These are phyloP conservation scores for Silene uniflora DNA, from an alignment of 148 eudicot genomes.

Conservation along the genomic window DNA sequence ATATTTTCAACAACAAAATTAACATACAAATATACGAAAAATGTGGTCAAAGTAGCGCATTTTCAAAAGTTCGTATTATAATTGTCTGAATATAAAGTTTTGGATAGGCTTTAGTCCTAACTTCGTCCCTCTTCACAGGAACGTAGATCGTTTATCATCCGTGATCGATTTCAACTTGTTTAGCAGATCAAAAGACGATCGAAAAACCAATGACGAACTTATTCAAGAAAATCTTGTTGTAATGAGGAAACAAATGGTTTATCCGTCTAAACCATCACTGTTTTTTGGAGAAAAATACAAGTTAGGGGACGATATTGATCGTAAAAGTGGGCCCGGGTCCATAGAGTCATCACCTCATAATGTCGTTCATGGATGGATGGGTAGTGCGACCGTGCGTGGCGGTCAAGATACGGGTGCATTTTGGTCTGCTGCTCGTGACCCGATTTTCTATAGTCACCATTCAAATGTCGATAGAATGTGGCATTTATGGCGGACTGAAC, in stretches of 20 bases:
- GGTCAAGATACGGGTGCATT: constrained; percentile 5
- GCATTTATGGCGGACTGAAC: neutral
- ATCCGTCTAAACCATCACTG: neutral
- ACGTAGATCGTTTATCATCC: neutral
- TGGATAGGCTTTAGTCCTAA: neutral
- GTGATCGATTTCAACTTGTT: neutral
- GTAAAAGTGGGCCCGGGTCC: neutral
- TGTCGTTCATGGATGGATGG: constrained; percentile 8
- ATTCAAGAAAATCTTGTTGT: neutral
- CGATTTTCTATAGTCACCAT: constrained; percentile 19
- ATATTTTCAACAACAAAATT: too few species aligned
- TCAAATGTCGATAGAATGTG: constrained; percentile 17
- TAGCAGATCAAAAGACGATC: neutral
- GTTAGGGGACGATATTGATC: neutral
- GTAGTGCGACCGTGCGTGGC: neutral
- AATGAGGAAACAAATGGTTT: constrained; percentile 8
- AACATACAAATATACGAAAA: too few species aligned
- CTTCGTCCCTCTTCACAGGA: neutral
- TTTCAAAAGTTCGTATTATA: too few species aligned
- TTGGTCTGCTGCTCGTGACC: constrained; percentile 6
- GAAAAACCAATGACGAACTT: neutral
- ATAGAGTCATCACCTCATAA: constrained; percentile 8
- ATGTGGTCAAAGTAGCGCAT: too few species aligned
- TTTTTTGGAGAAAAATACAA: neutral
- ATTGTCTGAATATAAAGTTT: too few species aligned